A percentile compares a stretch with the other conserved stretches of the same genome.
Conservation (phyloP, 441 rosid species). For the Iberis amara region DNA sequence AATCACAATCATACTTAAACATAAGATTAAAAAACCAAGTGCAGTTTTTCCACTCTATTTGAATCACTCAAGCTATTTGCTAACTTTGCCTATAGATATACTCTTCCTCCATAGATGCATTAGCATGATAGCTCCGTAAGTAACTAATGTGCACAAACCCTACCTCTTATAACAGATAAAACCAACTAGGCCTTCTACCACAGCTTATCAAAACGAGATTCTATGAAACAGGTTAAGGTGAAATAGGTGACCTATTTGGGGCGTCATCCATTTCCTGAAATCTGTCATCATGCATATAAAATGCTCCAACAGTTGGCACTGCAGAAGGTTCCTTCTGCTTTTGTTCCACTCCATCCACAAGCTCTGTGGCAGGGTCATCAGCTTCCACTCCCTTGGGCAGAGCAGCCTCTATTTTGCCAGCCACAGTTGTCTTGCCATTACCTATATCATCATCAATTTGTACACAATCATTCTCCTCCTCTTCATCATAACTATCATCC, state of each 20-base stretch:
- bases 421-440: background rate
- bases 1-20: background rate
- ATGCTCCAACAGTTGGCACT: constrained; percentile 94
- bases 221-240: too few relatives aligned
- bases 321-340: constrained; percentile 76
- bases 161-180: too few relatives aligned
- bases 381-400: constrained; percentile 21
- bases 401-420: constrained; percentile 15
- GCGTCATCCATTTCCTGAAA: constrained; percentile 46
- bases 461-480: constrained; percentile 32
- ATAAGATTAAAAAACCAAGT: background rate
- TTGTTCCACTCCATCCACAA: constrained; percentile 44
- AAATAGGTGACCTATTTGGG: constrained; percentile 38
- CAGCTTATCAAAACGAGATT: too few relatives aligned
- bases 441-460: constrained; percentile 6
- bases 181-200: too few relatives aligned
- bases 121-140: too few relatives aligned
- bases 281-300: constrained; percentile 97
- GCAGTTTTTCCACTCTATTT: background rate
- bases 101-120: too few relatives aligned
- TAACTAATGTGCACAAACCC: too few relatives aligned
- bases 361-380: constrained; percentile 25
- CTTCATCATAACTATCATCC: constrained; percentile 44
- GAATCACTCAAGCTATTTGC: too few relatives aligned
- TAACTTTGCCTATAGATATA: too few relatives aligned